Conservation (phyloP, 805 yeast genomes). For the Yarrowia sp. region DNA sequence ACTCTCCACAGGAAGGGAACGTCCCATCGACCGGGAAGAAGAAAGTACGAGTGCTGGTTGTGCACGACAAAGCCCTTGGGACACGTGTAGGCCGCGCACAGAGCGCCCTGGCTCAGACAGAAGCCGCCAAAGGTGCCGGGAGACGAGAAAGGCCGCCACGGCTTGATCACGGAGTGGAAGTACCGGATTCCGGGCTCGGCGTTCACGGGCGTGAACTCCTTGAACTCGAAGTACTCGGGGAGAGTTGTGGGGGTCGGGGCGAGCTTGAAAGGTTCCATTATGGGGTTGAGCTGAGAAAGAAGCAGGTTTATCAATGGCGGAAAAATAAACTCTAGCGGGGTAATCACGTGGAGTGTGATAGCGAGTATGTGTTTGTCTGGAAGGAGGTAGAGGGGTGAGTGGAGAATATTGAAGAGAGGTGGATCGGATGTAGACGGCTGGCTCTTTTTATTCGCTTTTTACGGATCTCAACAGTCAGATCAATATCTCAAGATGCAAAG, state of each 20-base stretch:
- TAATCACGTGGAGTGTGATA: not conserved
- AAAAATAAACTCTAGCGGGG: conserved; percentile 17
- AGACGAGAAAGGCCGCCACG: conserved; percentile 24
- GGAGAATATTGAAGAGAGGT: too few relatives aligned
- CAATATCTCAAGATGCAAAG: too few relatives aligned
- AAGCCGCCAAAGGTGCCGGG: conserved; percentile 24
- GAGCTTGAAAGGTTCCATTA: conserved; percentile 13
- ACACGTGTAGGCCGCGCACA: conserved; percentile 9
- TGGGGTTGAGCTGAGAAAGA: too few relatives aligned
- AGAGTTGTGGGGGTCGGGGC: conserved; percentile 1
- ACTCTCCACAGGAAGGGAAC: conserved; percentile 37
- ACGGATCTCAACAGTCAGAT: too few relatives aligned
- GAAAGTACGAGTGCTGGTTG: conserved; percentile 35
- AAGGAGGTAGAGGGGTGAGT: not conserved
- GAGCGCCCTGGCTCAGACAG: conserved; percentile 14
- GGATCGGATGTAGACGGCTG: too few relatives aligned
- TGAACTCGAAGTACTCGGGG: conserved; percentile 4
- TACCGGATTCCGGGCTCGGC: conserved; percentile 15
- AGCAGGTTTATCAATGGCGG: too few relatives aligned
- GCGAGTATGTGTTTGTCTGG: too few relatives aligned
- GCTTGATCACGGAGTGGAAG: conserved; percentile 20
- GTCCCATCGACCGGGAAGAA: conserved; percentile 34
- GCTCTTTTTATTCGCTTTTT: too few relatives aligned
- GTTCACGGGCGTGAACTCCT: conserved; percentile 6
- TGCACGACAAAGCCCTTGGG: conserved; percentile 22